A percentile compares a stretch with the other conserved stretches of the same genome.
phyloP scores from a whole-genome alignment of 306 rosid species.

The Ceratonia siliqua region DNA sequence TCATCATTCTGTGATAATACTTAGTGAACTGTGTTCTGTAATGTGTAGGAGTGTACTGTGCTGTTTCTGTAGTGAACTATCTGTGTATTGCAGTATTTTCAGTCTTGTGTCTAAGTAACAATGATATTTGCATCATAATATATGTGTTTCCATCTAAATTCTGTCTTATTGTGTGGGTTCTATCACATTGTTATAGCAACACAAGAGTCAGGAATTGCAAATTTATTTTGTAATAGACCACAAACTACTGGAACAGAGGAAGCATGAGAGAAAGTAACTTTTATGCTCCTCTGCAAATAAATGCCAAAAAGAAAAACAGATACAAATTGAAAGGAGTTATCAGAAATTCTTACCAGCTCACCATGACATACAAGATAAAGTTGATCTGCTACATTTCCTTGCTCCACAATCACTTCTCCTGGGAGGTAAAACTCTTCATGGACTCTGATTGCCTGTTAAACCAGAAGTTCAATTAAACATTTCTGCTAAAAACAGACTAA shows the following conservation, averaged over 20 bases:
- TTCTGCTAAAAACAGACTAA: slow-evolving; percentile 10
- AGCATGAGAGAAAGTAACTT: background rate
- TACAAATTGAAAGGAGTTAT: background rate
- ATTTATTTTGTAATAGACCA: background rate
- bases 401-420: slow-evolving; percentile 59
- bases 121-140: too few relatives aligned
- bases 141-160: too few relatives aligned
- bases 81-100: too few relatives aligned
- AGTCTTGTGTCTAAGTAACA: too few relatives aligned
- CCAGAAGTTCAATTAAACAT: slow-evolving; percentile 15
- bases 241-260: background rate
- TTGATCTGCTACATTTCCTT: slow-evolving; percentile 56
- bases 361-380: slow-evolving; percentile 64
- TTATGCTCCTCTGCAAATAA: background rate
- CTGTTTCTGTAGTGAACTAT: too few relatives aligned
- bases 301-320: background rate
- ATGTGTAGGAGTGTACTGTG: too few relatives aligned
- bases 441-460: slow-evolving; percentile 56
- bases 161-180: too few relatives aligned
- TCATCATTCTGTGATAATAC: too few relatives aligned
- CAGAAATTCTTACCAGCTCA: slow-evolving; percentile 51
- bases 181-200: background rate
- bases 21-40: too few relatives aligned
- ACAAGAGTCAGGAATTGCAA: background rate
- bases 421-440: slow-evolving; percentile 70